Base-by-base conservation (phyloP, 306 rosid species). In the Delonix regia region DNA sequence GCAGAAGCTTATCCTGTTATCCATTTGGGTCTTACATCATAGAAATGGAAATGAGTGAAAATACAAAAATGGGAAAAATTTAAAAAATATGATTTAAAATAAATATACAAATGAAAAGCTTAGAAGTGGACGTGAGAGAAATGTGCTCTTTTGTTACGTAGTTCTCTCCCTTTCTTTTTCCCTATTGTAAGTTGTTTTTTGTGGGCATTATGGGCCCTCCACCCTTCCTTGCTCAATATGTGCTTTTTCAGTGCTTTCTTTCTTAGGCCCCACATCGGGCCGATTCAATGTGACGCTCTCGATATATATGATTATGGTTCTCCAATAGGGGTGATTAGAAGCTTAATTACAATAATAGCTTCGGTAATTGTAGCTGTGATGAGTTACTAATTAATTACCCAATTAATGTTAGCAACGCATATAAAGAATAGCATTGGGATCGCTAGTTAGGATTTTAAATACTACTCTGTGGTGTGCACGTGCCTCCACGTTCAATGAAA, bases 1-100 rank as follows among this genome's bases (percentile, higher is more conserved):
- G 66, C 82, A 84, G 81, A 87, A 76, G 85, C 93, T 88, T 89
- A 89, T 89, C 97, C 84, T 86, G 86, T 88, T 88, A 90, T 90
- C 94, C 88, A 74, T 68, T 81, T 85, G 74, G 69, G 74, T 78
- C 83, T 82, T 71, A 83, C 89, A 51, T 86, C 82, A 81, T 28
- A 62, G 80, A 86, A 82, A 85, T 74, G 83, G 86, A 80, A 85
- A 70, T 69, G 77, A 76, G 85, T 82, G 78, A 85, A 69, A 74
- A 60, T 27, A 47, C 63, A 63, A 24, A 44, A 38, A 27, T 3
- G 22, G 7, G 15, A 51, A 1, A n/a, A n/a, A n/a, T n/a, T n/a
- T n/a, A n/a, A n/a, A n/a, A 28, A 77, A 85, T 74, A 78, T 74
- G 3, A n/a, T 24, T 64, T 0, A 38, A 75, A 64, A 56, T 22